Base-by-base conservation (phyloP, 768 basidiomycete species). In the Termitomyces sp. region DNA sequence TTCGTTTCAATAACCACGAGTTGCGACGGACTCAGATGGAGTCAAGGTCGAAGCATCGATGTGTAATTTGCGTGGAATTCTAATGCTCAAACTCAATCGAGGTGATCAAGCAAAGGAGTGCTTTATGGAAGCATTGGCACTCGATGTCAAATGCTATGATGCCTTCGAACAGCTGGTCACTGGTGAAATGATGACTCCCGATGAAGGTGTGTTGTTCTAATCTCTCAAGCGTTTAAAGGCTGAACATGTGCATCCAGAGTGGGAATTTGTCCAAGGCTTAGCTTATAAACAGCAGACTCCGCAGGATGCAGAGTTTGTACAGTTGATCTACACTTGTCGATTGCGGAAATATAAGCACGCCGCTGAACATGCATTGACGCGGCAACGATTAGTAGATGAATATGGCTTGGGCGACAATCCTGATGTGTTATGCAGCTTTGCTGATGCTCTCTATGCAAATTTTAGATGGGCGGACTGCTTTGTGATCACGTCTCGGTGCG, bases 121-220 rank as follows among this genome's bases (percentile, higher is more conserved):
- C 65, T 97, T 98, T 67, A 89, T 97, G 86, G 96, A 99, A 68
- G 95, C 97, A 1, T 80, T 99, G 22, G 83, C 89, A 2, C 79
- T 98, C 22, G 97, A 99, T 64, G 93, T 98, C 36, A 97, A 97
- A 72, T 98, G 96, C 71, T 98, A 93, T 66, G 97, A 98, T 63
- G 88, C 94, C 2, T 98, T 97, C 68, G 87, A 91, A 60, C 90
- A 94, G 61, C 81, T 99, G 11, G 78, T 98, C 30, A 88, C 85
- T 20, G 91, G 93, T 2, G 93, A 95, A 69, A 96, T 98, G 93
- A 93, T 99, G 91, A 86, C 89, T 12, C 86, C 91, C 1, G 88
- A 93, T 59, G 97, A 99, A 84, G 96, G 96, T 92, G 46, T n/a
- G 71, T 58, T 11, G 41, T 45, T 22, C 22, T 55, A 58, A 46